Percentiles rank a stretch among this genome's conserved stretches.
Conservation (phyloP, 1,139 yeast species). For the Fermentozyma sake region DNA sequence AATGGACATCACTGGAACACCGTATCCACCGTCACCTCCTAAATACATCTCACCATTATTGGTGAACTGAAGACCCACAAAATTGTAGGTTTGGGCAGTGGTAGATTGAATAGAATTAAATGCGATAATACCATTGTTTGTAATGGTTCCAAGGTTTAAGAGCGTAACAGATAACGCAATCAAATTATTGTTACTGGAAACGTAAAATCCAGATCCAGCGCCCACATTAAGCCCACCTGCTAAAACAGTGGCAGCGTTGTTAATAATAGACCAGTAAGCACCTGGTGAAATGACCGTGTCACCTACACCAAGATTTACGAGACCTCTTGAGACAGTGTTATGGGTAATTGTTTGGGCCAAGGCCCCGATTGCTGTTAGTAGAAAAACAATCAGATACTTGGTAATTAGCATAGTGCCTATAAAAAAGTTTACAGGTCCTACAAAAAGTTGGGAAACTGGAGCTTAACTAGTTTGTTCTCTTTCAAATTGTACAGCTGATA, state of each 20-base stretch:
- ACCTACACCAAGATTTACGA: slow-evolving; percentile 7
- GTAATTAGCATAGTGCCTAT: too few species aligned
- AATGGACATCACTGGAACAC: slow-evolving; percentile 9
- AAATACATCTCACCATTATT: slow-evolving; percentile 11
- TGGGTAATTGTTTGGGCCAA: slow-evolving; percentile 4
- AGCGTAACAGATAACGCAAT: slow-evolving; percentile 9
- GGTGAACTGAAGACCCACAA: slow-evolving; percentile 8
- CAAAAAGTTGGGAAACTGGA: too few species aligned
- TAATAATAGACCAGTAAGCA: slow-evolving; percentile 11
- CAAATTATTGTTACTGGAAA: slow-evolving; percentile 6
- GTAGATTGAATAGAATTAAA: slow-evolving; percentile 9
- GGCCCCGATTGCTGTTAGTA: not conserved
- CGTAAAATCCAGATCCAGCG: slow-evolving; percentile 10
- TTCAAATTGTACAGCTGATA: too few species aligned
- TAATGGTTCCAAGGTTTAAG: slow-evolving; percentile 6
- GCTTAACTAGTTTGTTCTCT: too few species aligned
- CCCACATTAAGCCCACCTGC: slow-evolving; percentile 10
- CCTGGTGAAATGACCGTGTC: slow-evolving; percentile 10
- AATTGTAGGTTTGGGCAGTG: slow-evolving; percentile 7
- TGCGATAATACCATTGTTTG: slow-evolving; percentile 9
- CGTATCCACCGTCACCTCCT: slow-evolving; percentile 9
- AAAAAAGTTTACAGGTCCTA: too few species aligned
- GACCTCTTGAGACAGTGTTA: slow-evolving; percentile 8
- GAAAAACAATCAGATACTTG: too few species aligned
- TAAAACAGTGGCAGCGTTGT: slow-evolving; percentile 9